Conservation (phyloP, 2,329 filamentous ascomycete species). For the Pyricularia pennisetigena region DNA sequence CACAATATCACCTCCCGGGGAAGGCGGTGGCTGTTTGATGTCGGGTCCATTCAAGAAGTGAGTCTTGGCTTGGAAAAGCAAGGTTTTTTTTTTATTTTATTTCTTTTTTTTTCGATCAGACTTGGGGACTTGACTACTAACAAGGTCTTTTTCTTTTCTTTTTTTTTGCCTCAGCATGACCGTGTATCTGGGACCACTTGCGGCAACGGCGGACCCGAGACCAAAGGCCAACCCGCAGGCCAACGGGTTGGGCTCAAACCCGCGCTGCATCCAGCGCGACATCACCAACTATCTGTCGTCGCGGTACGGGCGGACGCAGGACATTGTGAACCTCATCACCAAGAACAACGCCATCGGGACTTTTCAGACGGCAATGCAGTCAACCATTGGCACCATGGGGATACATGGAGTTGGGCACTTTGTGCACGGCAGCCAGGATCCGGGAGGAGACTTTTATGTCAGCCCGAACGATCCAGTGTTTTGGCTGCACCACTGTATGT, state of each 20-base stretch:
- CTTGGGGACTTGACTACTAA: neutral
- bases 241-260: conserved; percentile 30
- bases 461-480: conserved; percentile 24
- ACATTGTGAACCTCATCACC: conserved; percentile 26
- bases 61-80: neutral
- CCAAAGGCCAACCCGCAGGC: conserved; percentile 18
- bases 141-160: neutral
- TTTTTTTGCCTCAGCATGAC: conserved; percentile 8
- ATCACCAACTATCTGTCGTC: conserved; percentile 21
- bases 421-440: conserved; percentile 22
- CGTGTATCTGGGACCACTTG: conserved; percentile 13
- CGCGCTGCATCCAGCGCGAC: conserved; percentile 34
- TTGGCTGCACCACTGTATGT: conserved; percentile 16
- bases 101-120: neutral
- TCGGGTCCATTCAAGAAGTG: conserved; percentile 40
- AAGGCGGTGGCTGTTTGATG: conserved; percentile 43
- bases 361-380: conserved; percentile 36
- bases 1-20: conserved; percentile 29
- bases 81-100: neutral
- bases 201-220: conserved; percentile 15
- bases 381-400: conserved; percentile 10
- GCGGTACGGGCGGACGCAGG: conserved; percentile 14
- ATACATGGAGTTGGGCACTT: conserved; percentile 20
- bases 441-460: conserved; percentile 27
- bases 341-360: conserved; percentile 22